Base-by-base conservation (phyloP, 305 asterid species). In the Fraxinus ornus region DNA sequence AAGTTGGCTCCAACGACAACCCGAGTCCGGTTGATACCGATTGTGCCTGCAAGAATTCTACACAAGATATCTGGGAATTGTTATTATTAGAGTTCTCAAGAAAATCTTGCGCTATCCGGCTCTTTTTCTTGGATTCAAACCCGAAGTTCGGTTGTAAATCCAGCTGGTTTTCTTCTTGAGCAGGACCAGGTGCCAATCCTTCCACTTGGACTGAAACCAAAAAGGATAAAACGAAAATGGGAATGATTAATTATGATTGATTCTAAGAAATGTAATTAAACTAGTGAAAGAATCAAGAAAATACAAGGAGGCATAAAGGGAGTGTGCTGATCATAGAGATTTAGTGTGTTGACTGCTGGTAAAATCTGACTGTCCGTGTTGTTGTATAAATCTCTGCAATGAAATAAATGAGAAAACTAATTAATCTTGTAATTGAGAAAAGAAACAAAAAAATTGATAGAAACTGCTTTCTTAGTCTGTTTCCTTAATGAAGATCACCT, bases 1-100 rank as follows among this genome's bases (percentile, higher is more conserved):
- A 92, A n/a, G 13, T 60, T 60, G 82, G 93, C 97, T 94, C 99
- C 92, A 96, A 76, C 0, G 99, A 94, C 83, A 96, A 94, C 35
- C 97, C 98, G 77, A 96, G 88, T 66, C 99, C 99, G 24, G 98
- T 94, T 1, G 98, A 94, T 71, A 95, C 98, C 35, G 98, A 90
- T 79, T 95, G 93, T 62, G 96, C 88, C 90, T 92, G 97, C 75
- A 95, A 85, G 60, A 93, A 88, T 83, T 95, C 98, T 73, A 91
- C 84, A 36, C 97, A 92, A 0, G 70, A 60, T n/a, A 92, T 89
- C 86, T 90, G 97, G 17, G 99, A 94, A 83, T 89, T 91, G 64
- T 78, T 93, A 60, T 88, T 93, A 79, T 88, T 88, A 60, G 28
- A 60, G 44, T 86, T 90, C 86, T 91, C 95, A 83, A 92, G 86